Evolutionary conservation across 1,139 yeast genomes (phyloP).

Genomic region (Scheffersomyces illinoinensis): DNA sequence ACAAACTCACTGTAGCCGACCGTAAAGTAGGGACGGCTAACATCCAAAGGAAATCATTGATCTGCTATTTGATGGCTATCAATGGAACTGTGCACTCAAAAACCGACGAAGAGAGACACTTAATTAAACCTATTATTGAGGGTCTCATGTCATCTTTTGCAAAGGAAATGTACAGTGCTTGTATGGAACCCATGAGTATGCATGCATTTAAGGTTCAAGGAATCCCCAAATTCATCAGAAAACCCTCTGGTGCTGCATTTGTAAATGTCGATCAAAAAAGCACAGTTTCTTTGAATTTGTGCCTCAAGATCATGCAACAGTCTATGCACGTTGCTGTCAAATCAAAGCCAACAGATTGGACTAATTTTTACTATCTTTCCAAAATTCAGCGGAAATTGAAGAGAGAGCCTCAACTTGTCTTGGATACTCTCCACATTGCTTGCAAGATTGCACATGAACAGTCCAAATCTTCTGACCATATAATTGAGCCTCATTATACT

Average conservation of each 20-base stretch:
- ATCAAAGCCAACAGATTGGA: slow-evolving; percentile 59
- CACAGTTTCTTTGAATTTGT: slow-evolving; percentile 25
- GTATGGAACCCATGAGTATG: slow-evolving; percentile 68
- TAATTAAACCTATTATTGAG: slow-evolving; percentile 36
- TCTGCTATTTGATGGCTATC: slow-evolving; percentile 80
- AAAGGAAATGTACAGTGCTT: slow-evolving; percentile 60
- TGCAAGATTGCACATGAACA: slow-evolving; percentile 41
- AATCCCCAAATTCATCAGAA: slow-evolving; percentile 35
- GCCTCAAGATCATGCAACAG: slow-evolving; percentile 38
- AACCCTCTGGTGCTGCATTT: slow-evolving; percentile 24
- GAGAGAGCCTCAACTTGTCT: slow-evolving; percentile 25
- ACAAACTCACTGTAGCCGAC: slow-evolving; percentile 67
- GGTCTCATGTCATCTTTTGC: slow-evolving; percentile 60
- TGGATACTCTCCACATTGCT: slow-evolving; percentile 42
- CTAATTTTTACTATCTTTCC: slow-evolving; percentile 55
- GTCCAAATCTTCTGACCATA: slow-evolving; percentile 49
- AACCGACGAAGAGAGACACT: slow-evolving; percentile 13
- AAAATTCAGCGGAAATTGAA: slow-evolving; percentile 58
- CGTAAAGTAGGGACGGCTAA: slow-evolving; percentile 63
- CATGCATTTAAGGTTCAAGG: slow-evolving; percentile 47
- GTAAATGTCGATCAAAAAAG: slow-evolving; percentile 22
- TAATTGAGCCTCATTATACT: slow-evolving; percentile 75
- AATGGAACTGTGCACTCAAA: slow-evolving; percentile 38
- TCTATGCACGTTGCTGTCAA: slow-evolving; percentile 46
- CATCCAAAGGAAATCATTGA: slow-evolving; percentile 66